Evolutionary conservation across 2,329 filamentous ascomycete genomes (phyloP), one percentile per base, ranked within the genome.

Genomic region (Phialemoniopsis sp.): DNA sequence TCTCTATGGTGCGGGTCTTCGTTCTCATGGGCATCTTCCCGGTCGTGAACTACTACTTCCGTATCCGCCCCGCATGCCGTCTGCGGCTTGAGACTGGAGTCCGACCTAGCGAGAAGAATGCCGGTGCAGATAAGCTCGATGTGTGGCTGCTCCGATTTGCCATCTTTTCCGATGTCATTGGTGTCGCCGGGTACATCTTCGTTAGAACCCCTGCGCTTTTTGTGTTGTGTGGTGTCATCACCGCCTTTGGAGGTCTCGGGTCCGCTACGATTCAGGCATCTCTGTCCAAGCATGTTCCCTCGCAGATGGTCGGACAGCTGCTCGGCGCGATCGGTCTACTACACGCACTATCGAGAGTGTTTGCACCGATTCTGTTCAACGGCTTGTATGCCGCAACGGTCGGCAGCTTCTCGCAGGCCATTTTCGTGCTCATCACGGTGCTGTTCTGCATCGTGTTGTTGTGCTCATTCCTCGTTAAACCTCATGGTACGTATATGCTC

Each of bases 211-310:
- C 80, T 4, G 62, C 68, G 0, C 48, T 87, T 1, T 93, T 96
- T 59, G 74, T 87, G 4, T 46, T 80, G 1, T 85, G 82, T 14
- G 91, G 88, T 35, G 69, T 87, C 33, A 52, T 90, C 14, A 84
- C 88, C 2, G 76, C 88, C 0, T 65, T 94, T 30, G 91, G 91
- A 17, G 90, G 90, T 2, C 82, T 97, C 34, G 90, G 85, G 1
- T 85, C 84, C 29, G 90, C 93, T 2, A 93, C 87, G 0, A 72
- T 95, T 36, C 89, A 95, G 55, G 84, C 87, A 2, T 78, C 85
- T 1, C 68, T 96, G 37, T 96, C 89, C 15, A 97, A 96, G 58
- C 93, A 97, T 59, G 84, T 97, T 1, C 88, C 90, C 0, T 72
- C 81, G 1, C 86, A 93, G 46, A 78, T 78, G 34, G 84, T 93